phyloP scores from a whole-genome alignment of 2,329 filamentous ascomycete genomes.

The Fusarium haematococcum region DNA sequence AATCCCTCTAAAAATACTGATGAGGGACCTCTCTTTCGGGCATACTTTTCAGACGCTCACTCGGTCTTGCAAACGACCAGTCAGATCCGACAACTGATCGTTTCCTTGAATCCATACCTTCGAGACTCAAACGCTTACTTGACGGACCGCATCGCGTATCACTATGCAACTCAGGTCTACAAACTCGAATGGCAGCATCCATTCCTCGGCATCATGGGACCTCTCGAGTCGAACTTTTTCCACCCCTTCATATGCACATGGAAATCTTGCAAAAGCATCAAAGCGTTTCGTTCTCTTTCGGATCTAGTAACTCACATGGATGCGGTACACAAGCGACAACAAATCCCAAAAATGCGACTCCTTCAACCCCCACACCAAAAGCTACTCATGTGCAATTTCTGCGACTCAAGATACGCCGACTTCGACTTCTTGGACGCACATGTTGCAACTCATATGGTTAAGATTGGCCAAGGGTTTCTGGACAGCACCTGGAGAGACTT shows the following conservation, averaged over 20 bases:
- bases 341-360: neutral
- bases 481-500: neutral
- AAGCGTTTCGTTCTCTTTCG: neutral
- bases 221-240: neutral
- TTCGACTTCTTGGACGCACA: neutral
- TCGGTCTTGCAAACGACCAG: neutral
- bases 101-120: neutral
- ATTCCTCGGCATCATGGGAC: neutral
- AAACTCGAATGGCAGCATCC: neutral
- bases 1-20: neutral
- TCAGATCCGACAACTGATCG: neutral
- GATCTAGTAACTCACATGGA: neutral
- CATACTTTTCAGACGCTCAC: neutral
- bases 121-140: neutral
- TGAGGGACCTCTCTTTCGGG: neutral
- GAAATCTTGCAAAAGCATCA: neutral
- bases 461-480: neutral
- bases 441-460: neutral
- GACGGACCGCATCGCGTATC: neutral
- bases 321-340: neutral
- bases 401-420: neutral
- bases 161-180: neutral
- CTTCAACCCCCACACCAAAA: neutral
- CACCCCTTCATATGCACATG: neutral
- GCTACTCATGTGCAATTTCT: neutral